These are phyloP conservation scores for Rhodocollybia butyracea DNA, from an alignment of 768 basidiomycete genomes.

Conservation along the genomic window DNA sequence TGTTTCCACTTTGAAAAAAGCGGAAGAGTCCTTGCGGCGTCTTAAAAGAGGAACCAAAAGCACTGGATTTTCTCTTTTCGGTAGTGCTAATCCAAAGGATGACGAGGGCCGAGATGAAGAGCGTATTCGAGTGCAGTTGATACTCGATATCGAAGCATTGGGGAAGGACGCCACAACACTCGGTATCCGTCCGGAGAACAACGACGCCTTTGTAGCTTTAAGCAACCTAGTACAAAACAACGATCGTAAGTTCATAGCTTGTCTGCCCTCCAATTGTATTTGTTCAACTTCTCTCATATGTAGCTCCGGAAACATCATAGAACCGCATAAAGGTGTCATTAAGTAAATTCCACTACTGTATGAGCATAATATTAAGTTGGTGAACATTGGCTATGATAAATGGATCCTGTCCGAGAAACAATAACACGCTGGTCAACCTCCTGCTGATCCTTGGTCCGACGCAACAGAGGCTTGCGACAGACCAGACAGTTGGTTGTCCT, in stretches of 20 bases:
- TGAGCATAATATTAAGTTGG: too few relatives aligned
- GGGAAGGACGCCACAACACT: conserved; percentile 71
- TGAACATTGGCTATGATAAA: conserved; percentile 42
- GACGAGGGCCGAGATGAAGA: conserved; percentile 83
- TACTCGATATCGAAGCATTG: conserved; percentile 82
- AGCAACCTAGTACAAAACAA: conserved; percentile 55
- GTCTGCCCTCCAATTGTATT: not conserved
- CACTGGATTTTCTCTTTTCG: conserved; percentile 73
- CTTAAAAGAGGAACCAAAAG: conserved; percentile 83
- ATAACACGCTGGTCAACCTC: conserved; percentile 25
- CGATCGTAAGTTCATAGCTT: conserved; percentile 30
- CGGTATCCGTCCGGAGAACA: conserved; percentile 57
- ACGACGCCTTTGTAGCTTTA: conserved; percentile 51
- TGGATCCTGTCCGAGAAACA: conserved; percentile 55
- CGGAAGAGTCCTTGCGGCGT: conserved; percentile 82
- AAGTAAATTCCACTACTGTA: too few relatives aligned
- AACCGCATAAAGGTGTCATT: too few relatives aligned
- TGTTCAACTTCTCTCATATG: not conserved
- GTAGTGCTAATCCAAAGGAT: conserved; percentile 40
- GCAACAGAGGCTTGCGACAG: conserved; percentile 49
- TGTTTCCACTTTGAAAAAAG: conserved; percentile 84
- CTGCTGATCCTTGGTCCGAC: not conserved
- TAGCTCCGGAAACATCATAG: conserved; percentile 7
- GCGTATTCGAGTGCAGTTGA: conserved; percentile 79
- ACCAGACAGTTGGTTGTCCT: conserved; percentile 41